Conservation (phyloP, 768 basidiomycete species). For the Nidularia sp. region DNA sequence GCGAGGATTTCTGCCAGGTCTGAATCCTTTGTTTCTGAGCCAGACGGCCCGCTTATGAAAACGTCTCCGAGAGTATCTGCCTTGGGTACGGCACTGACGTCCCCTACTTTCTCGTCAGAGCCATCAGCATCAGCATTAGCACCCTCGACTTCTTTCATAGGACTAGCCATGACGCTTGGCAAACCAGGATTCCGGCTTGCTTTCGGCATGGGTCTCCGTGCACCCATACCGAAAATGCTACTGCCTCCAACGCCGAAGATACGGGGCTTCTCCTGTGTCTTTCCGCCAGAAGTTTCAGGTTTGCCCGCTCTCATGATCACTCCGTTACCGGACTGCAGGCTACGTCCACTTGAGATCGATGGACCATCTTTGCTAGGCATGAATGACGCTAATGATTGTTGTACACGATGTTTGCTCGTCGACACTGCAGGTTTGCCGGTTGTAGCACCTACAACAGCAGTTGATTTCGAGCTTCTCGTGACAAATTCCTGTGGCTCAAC, state of each 20-base stretch:
- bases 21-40: background rate
- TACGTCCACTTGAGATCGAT: background rate
- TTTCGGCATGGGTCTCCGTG: slow-evolving; percentile 24
- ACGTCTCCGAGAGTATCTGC: slow-evolving; percentile 1
- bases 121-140: slow-evolving; percentile 10
- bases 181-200: slow-evolving; percentile 44
- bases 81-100: slow-evolving; percentile 7
- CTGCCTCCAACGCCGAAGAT: slow-evolving; percentile 18
- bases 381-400: background rate
- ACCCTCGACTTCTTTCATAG: slow-evolving; percentile 35
- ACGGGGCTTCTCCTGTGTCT: slow-evolving; percentile 10
- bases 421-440: slow-evolving; percentile 7
- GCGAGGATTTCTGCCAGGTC: background rate
- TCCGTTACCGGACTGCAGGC: background rate
- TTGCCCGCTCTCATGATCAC: background rate
- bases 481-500: slow-evolving; percentile 10
- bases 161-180: slow-evolving; percentile 44
- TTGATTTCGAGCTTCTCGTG: background rate
- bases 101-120: slow-evolving; percentile 9
- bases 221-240: slow-evolving; percentile 17
- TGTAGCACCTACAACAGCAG: slow-evolving; percentile 1
- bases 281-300: background rate
- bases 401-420: slow-evolving; percentile 1
- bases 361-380: background rate
- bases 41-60: background rate